Percentiles rank a stretch among this genome's conserved stretches.
Evolutionary conservation across 208 protist genomes (phyloP).

Genomic region (Crithidia fasciculata): DNA sequence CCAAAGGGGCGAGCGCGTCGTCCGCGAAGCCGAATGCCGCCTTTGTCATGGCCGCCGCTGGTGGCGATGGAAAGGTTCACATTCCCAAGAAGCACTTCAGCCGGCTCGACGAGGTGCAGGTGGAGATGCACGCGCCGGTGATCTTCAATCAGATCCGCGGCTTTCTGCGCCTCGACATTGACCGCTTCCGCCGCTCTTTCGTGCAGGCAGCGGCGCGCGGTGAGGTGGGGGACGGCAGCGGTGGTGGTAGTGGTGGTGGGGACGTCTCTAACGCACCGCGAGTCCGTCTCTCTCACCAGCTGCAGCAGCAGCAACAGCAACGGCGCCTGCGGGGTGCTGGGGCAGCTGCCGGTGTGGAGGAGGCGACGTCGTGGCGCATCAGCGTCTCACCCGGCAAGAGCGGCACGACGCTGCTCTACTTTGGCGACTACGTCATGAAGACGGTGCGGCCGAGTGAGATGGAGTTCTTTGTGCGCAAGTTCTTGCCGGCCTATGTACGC

Average conservation of each 20-base stretch:
- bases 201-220: neutral
- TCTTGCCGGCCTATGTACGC: slow-evolving; percentile 73
- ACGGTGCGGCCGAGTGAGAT: slow-evolving; percentile 81
- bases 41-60: slow-evolving; percentile 26
- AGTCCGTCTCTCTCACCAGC: neutral
- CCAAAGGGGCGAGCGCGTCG: slow-evolving; percentile 15
- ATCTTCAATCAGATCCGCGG: slow-evolving; percentile 83
- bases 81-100: slow-evolving; percentile 39
- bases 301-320: slow-evolving; percentile 19
- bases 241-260: no score
- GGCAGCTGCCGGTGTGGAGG: slow-evolving; percentile 15
- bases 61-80: slow-evolving; percentile 23
- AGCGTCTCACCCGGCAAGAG: slow-evolving; percentile 87
- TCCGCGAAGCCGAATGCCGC: slow-evolving; percentile 18
- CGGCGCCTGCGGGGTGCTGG: slow-evolving; percentile 6
- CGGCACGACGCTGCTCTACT: slow-evolving; percentile 85
- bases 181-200: slow-evolving; percentile 48
- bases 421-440: slow-evolving; percentile 92
- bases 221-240: neutral
- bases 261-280: neutral
- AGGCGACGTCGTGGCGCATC: slow-evolving; percentile 66
- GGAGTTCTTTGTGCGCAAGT: slow-evolving; percentile 66
- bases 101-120: slow-evolving; percentile 71
- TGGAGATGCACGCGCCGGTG: slow-evolving; percentile 76
- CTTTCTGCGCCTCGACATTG: slow-evolving; percentile 66